Percentiles rank a stretch among this genome's conserved stretches.
phyloP scores from a whole-genome alignment of 140 eudicot species.

The Oenanthe javanica region DNA sequence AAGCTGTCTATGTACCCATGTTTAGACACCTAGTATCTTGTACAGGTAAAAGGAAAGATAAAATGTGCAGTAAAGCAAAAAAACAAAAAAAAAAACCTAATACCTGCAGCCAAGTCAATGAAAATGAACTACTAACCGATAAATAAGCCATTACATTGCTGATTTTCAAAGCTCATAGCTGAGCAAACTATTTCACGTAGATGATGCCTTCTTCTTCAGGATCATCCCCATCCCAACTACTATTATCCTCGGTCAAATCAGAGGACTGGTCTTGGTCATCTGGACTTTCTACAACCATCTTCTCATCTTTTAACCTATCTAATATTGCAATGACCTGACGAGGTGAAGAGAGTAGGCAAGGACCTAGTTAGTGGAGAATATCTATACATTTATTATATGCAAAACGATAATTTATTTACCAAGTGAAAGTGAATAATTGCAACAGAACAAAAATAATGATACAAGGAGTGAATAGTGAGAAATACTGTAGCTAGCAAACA shows the following conservation, averaged over 20 bases:
- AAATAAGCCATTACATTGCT: neutral
- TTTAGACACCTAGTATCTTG: neutral
- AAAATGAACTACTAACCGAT: neutral
- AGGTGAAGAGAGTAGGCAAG: neutral
- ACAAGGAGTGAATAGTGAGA: neutral
- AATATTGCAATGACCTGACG: conserved; percentile 85
- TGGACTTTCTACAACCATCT: conserved; percentile 16
- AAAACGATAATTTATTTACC: neutral
- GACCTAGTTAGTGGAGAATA: neutral
- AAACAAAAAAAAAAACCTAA: neutral
- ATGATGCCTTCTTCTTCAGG: conserved; percentile 66
- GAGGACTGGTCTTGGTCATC: conserved; percentile 26
- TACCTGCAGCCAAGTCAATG: neutral
- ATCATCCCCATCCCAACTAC: conserved; percentile 56
- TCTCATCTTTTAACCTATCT: conserved; percentile 74
- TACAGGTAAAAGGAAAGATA: neutral
- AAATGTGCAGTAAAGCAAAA: neutral
- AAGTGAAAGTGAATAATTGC: neutral
- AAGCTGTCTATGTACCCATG: neutral
- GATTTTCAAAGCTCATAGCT: conserved; percentile 7
- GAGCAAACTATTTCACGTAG: conserved; percentile 46
- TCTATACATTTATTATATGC: neutral
- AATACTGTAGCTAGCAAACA: neutral
- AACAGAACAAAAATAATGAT: neutral
- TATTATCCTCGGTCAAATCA: conserved; percentile 27